A percentile compares a stretch with the other conserved stretches of the same genome.
Evolutionary conservation across 305 asterid genomes (phyloP).

Genomic region (Fraxinus paxiana): DNA sequence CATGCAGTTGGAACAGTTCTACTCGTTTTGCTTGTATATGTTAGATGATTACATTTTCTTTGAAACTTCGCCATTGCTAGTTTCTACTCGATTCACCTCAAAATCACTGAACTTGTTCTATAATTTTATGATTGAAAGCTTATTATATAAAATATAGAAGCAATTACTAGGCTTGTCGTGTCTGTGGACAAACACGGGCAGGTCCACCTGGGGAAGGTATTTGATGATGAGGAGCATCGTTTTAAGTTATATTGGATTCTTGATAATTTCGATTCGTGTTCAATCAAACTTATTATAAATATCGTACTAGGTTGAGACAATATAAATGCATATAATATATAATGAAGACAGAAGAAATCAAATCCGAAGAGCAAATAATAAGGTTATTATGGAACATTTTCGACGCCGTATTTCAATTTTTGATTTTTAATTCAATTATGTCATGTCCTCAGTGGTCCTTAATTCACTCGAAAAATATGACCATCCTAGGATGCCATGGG

Average conservation of each 20-base stretch:
- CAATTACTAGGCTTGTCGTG: neutral
- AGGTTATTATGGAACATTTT: neutral
- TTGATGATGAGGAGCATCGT: neutral
- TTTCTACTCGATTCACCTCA: neutral
- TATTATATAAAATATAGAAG: no score
- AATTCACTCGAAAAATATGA: neutral
- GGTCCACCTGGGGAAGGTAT: neutral
- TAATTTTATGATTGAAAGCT: neutral
- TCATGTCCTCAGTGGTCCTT: neutral
- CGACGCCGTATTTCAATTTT: neutral
- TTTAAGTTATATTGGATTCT: no score
- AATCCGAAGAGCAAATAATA: neutral
- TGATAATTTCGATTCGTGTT: neutral
- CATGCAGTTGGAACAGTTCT: neutral
- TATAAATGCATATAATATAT: neutral
- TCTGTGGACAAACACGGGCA: neutral
- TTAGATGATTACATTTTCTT: neutral
- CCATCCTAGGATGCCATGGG: neutral
- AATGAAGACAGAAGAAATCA: neutral
- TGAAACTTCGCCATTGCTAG: neutral
- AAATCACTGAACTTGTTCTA: neutral
- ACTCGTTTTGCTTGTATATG: neutral
- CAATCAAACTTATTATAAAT: neutral
- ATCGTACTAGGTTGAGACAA: neutral
- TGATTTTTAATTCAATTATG: neutral